Conservation (phyloP, 2,329 filamentous ascomycete species). For the Falciphora oryzae region DNA sequence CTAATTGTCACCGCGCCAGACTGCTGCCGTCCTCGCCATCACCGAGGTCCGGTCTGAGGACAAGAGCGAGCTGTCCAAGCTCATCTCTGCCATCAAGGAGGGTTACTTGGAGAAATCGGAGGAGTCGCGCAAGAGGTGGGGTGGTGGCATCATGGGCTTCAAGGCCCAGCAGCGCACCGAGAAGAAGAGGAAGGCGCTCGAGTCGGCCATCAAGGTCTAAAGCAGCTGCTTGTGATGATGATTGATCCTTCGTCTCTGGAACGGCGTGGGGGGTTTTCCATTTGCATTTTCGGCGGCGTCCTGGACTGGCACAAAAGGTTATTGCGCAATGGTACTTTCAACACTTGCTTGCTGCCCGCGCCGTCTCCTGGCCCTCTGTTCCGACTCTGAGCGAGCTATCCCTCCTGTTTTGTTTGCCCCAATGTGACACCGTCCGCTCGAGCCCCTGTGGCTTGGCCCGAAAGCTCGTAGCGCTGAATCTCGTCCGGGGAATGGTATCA, state of each 20-base stretch:
- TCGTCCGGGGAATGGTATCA: background rate
- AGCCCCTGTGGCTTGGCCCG: background rate
- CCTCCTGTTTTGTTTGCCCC: background rate
- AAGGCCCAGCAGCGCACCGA: slow-evolving; percentile 75
- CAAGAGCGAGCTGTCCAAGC: slow-evolving; percentile 96
- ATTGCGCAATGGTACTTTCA: slow-evolving; percentile 19
- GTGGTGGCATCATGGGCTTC: slow-evolving; percentile 97
- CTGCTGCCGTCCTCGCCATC: slow-evolving; percentile 88
- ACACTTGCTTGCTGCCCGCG: background rate
- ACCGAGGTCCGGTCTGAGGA: slow-evolving; percentile 98
- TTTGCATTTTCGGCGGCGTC: slow-evolving; percentile 26
- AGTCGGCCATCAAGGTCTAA: slow-evolving; percentile 98
- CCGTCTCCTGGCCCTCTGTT: background rate
- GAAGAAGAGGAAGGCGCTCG: slow-evolving; percentile 93
- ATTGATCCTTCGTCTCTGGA: slow-evolving; percentile 15
- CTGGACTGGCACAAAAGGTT: slow-evolving; percentile 27
- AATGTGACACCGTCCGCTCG: background rate
- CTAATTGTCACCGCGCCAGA: slow-evolving; percentile 47
- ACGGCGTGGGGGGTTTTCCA: slow-evolving; percentile 17
- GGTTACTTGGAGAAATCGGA: slow-evolving; percentile 96
- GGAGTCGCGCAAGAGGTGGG: slow-evolving; percentile 88
- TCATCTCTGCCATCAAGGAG: slow-evolving; percentile 94
- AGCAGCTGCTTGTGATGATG: slow-evolving; percentile 16
- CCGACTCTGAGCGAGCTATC: background rate
- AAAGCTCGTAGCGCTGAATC: background rate